These are phyloP conservation scores for Colletotrichum cordylinicola DNA, from an alignment of 2,329 filamentous ascomycete species.

Conservation along the genomic window DNA sequence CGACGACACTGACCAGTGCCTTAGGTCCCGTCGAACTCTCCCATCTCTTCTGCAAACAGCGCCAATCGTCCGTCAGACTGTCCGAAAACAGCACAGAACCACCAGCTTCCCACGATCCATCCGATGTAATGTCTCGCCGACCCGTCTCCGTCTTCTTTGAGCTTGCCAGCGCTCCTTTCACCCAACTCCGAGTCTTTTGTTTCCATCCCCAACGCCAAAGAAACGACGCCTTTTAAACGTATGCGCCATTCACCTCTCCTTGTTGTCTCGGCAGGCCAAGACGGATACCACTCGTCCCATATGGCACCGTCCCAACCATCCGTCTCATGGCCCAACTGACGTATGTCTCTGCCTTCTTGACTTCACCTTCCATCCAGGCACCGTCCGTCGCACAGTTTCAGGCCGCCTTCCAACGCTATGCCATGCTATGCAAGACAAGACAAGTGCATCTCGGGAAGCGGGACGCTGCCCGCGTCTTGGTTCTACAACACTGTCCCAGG, in stretches of 20 bases:
- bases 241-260: not conserved
- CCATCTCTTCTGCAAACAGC: not conserved
- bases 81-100: not conserved
- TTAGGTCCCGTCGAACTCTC: not conserved
- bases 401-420: not conserved
- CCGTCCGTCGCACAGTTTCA: not conserved
- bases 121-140: conserved; percentile 1
- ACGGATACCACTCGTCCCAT: not conserved
- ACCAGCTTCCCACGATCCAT: not conserved
- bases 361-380: not conserved
- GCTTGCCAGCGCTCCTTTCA: not conserved
- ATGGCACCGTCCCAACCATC: not conserved
- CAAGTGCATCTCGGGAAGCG: not conserved
- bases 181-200: not conserved
- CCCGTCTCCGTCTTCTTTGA: not conserved
- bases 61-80: not conserved
- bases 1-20: not conserved
- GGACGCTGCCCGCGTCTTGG: not conserved
- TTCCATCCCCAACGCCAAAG: not conserved
- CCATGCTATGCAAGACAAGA: not conserved
- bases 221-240: not conserved
- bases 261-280: not conserved
- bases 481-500: not conserved
- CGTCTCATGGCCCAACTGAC: not conserved
- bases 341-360: not conserved